Percentiles rank a stretch among this genome's conserved stretches.
Evolutionary conservation across 192 early-diverging fungal species (phyloP).

Genomic region (Coemansia sp.): DNA sequence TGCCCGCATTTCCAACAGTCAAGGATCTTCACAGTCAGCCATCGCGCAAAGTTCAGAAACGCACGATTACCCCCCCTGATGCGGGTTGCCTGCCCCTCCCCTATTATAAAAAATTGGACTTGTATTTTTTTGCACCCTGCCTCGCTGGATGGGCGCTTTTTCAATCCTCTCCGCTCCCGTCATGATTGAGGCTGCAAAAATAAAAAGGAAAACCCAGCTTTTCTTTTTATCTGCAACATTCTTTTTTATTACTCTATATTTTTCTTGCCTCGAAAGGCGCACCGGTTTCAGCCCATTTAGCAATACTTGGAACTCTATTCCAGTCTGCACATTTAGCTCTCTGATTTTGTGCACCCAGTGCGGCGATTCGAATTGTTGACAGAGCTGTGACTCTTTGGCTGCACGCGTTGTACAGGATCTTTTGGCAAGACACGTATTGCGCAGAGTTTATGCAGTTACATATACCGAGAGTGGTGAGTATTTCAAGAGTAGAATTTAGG

Average conservation of each 20-base stretch:
- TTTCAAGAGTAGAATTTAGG: not conserved
- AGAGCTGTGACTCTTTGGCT: not conserved
- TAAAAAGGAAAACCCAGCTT: not conserved
- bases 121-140: constrained; percentile 1
- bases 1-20: too few relatives aligned
- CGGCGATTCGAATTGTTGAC: not conserved
- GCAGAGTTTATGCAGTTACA: not conserved
- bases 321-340: not conserved
- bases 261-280: not conserved
- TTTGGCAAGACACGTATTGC: not conserved
- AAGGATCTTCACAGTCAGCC: not conserved
- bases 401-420: not conserved
- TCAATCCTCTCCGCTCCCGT: constrained; percentile 4
- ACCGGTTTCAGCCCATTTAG: constrained; percentile 4
- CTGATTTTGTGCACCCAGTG: not conserved
- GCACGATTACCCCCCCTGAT: constrained; percentile 3
- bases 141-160: constrained; percentile 2
- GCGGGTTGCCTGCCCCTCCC: constrained; percentile 6
- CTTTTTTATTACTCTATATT: constrained; percentile 6
- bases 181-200: constrained; percentile 3
- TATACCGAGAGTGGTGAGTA: not conserved
- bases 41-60: not conserved
- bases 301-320: not conserved
- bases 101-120: constrained; percentile 7
- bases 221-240: not conserved